These are phyloP conservation scores for Lotmaria passim DNA, from an alignment of 208 protist species.

Conservation along the genomic window DNA sequence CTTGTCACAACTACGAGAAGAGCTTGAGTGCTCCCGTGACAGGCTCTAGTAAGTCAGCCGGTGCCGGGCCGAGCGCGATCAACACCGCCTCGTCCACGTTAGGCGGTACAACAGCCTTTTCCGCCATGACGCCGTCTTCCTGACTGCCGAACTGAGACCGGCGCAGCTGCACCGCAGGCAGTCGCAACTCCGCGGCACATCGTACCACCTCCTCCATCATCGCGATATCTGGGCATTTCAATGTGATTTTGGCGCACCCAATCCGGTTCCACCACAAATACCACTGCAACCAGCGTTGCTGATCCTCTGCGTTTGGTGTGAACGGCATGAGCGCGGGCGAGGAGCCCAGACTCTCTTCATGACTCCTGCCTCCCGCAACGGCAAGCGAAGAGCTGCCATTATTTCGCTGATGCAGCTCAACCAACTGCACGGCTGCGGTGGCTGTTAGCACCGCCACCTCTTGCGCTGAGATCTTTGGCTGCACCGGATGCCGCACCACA, in stretches of 20 bases:
- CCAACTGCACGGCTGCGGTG: constrained; percentile 48
- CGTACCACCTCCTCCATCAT: constrained; percentile 33
- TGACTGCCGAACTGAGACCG: not conserved
- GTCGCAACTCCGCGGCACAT: constrained; percentile 25
- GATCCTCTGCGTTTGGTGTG: not conserved
- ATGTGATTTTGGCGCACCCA: constrained; percentile 73
- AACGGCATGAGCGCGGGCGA: not conserved
- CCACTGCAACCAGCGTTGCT: constrained; percentile 56
- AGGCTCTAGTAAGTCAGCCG: constrained; percentile 48
- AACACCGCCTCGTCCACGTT: constrained; percentile 28
- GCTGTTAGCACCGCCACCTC: constrained; percentile 48
- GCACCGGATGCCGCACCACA: constrained; percentile 50
- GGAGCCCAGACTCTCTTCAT: not conserved
- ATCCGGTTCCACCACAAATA: constrained; percentile 71
- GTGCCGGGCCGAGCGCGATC: constrained; percentile 69
- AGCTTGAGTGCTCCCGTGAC: constrained; percentile 79
- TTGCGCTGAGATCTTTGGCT: constrained; percentile 48
- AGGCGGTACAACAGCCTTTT: not conserved
- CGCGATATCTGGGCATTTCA: constrained; percentile 46
- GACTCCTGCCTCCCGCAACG: not conserved
- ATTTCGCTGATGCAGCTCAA: constrained; percentile 28
- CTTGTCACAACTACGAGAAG: constrained; percentile 37
- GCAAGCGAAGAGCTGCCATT: not conserved
- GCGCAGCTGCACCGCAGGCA: constrained; percentile 35
- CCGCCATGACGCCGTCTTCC: not conserved